Base-by-base conservation (phyloP, 768 basidiomycete genomes). In the Mycena galopus region DNA sequence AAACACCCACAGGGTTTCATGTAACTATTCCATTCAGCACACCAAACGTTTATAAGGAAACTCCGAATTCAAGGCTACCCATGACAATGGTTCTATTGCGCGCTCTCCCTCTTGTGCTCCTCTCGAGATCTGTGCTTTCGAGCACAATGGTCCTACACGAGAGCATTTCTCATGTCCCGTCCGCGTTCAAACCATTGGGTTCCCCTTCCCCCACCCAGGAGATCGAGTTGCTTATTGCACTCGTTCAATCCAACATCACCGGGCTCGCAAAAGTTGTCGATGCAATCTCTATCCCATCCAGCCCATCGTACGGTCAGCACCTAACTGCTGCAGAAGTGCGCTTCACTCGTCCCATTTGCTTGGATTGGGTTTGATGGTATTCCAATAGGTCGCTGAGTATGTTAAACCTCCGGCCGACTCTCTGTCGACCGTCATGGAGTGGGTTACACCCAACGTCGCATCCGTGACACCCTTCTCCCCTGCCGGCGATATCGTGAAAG, bases 401-500 rank as follows among this genome's bases (percentile, higher is more conserved):
- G 30, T 69, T 39, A 61, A 69, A 35, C 67, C 67, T 60, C 33
- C 59, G 3, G 35, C 35, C 23, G 67, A 27, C n/a, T 61, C 67
- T 37, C 47, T 69, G 29, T 69, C 67, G 47, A 29, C 67, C 47
- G 67, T 69, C 67, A 42, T 19, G 25, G 60, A 61, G 42, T 69
- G 60, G 67, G 14, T 69, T 39, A 39, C 21, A 51, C 67, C 67
- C 58, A 61, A 50, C 55, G 67, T 61, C 27, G 33, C 67, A 39
- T 61, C 67, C n/a, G 50, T 62, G 50, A 55, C 39, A 53, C 27
- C 67, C 35, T 69, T 61, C 67, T 69, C 67, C 37, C 67, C 67
- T 35, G 67, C 67, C 33, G 67, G 67, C 12, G 59, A 69, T 69
- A 69, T 69, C 32, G n/a, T 69, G 60, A 47, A 69, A 69, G 10